Conservation (phyloP, 345 rosid species). For the Melaleuca quinquenervia region DNA sequence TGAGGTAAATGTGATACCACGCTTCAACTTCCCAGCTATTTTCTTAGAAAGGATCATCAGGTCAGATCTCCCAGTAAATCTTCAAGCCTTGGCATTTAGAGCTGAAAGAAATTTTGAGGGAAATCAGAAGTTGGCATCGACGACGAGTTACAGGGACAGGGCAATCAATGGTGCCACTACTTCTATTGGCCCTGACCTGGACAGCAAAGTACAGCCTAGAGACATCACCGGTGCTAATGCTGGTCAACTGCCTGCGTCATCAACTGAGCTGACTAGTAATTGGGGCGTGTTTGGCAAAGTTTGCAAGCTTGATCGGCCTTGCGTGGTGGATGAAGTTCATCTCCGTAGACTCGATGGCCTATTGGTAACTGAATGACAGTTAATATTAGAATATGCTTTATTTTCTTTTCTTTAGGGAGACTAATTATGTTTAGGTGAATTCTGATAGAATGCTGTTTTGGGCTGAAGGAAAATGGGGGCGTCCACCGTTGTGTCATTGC, state of each 20-base stretch:
- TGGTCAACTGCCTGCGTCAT: conserved; percentile 23
- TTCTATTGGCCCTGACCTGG: conserved; percentile 20
- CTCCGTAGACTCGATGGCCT: conserved; percentile 94
- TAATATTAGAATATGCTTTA: not conserved
- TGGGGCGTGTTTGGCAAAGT: conserved; percentile 84
- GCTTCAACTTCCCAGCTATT: conserved; percentile 88
- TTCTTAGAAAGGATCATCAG: conserved; percentile 88
- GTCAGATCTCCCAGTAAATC: conserved; percentile 94
- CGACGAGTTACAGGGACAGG: conserved; percentile 16
- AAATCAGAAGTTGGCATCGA: conserved; percentile 20
- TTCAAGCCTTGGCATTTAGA: conserved; percentile 70
- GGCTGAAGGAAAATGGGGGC: conserved; percentile 88
- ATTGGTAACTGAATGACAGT: conserved; percentile 40
- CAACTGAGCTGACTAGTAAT: conserved; percentile 41
- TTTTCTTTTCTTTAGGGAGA: conserved; percentile 4
- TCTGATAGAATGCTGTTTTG: conserved; percentile 26
- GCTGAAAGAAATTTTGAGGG: conserved; percentile 52
- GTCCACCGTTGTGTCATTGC: conserved; percentile 91
- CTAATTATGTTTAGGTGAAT: conserved; percentile 10
- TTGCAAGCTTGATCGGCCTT: conserved; percentile 68
- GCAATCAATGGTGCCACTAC: conserved; percentile 10
- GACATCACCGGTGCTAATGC: conserved; percentile 25
- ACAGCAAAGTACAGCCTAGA: conserved; percentile 18
- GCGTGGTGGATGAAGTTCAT: conserved; percentile 90
- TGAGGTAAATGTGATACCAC: conserved; percentile 82